Evolutionary conservation across 805 yeast genomes (phyloP).

Genomic region (Citeromyces nyonsensis): DNA sequence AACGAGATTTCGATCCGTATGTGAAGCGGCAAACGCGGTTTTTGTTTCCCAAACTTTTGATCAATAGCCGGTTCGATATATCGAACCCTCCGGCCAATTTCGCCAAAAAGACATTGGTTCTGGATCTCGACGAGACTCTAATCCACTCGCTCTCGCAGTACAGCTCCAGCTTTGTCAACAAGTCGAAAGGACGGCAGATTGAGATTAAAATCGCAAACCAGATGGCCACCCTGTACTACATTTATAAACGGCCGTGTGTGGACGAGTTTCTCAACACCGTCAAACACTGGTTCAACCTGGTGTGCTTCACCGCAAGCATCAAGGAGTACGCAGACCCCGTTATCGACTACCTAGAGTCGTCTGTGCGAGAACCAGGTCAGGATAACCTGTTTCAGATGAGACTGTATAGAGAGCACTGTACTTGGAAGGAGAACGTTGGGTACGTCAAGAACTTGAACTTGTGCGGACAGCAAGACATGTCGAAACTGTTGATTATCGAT

Average conservation of each 20-base stretch:
- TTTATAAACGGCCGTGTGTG: constrained; percentile 85
- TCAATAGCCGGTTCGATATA: constrained; percentile 13
- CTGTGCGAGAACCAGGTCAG: constrained; percentile 8
- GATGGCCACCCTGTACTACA: constrained; percentile 72
- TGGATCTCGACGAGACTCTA: constrained; percentile 89
- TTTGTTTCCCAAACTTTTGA: constrained; percentile 16
- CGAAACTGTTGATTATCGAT: constrained; percentile 63
- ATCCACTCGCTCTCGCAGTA: constrained; percentile 79
- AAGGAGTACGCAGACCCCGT: constrained; percentile 95
- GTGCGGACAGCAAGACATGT: background rate
- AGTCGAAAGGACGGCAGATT: constrained; percentile 49
- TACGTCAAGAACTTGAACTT: constrained; percentile 62
- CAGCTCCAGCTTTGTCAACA: constrained; percentile 22
- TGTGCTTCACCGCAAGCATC: constrained; percentile 89
- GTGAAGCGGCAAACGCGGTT: constrained; percentile 6
- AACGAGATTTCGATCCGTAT: background rate
- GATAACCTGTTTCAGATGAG: constrained; percentile 42
- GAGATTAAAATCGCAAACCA: constrained; percentile 62
- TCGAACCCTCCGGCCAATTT: constrained; percentile 13
- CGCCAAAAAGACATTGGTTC: constrained; percentile 48
- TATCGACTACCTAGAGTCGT: constrained; percentile 68
- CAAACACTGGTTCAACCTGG: constrained; percentile 75
- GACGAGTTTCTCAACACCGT: constrained; percentile 71
- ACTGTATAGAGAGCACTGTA: constrained; percentile 70
- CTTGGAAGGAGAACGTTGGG: constrained; percentile 63